Conservation (phyloP, 1,284 basidiomycete species). For the Neotropicomus parvogracilis region DNA sequence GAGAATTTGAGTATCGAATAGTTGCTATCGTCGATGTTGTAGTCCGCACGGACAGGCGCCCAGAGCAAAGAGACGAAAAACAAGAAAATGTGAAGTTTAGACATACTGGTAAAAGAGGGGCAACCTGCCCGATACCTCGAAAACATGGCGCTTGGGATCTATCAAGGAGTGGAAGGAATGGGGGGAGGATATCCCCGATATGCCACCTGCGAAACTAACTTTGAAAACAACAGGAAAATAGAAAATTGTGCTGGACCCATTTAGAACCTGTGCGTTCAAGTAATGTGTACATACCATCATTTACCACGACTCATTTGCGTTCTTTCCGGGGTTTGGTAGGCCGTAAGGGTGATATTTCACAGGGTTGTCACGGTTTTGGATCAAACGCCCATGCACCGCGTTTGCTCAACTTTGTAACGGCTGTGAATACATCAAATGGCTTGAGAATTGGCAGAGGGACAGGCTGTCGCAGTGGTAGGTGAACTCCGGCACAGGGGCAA, state of each 20-base stretch:
- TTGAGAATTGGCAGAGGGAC: too few species aligned
- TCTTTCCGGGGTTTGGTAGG: too few species aligned
- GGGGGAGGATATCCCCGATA: not conserved
- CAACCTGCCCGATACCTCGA: not conserved
- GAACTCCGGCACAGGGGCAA: too few species aligned
- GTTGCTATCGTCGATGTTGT: constrained; percentile 27
- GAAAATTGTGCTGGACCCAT: not conserved
- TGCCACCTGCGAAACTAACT: not conserved
- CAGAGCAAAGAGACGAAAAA: not conserved
- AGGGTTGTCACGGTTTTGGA: too few species aligned
- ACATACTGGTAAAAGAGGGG: constrained; percentile 11
- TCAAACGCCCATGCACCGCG: too few species aligned
- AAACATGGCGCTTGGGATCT: not conserved
- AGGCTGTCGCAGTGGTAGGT: too few species aligned
- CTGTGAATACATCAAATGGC: too few species aligned
- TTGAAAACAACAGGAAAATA: not conserved
- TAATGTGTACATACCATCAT: not conserved
- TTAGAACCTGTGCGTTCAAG: not conserved
- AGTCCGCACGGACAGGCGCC: constrained; percentile 17
- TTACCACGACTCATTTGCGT: too few species aligned
- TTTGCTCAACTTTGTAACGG: too few species aligned
- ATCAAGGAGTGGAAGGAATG: constrained; percentile 9
- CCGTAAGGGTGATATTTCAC: too few species aligned
- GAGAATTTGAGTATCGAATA: constrained; percentile 26
- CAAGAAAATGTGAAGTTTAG: not conserved